Percentiles rank a stretch among this genome's conserved stretches.
Conservation (phyloP, 108 stramenopile genomes). For the Stephanodiscus minutulus region DNA sequence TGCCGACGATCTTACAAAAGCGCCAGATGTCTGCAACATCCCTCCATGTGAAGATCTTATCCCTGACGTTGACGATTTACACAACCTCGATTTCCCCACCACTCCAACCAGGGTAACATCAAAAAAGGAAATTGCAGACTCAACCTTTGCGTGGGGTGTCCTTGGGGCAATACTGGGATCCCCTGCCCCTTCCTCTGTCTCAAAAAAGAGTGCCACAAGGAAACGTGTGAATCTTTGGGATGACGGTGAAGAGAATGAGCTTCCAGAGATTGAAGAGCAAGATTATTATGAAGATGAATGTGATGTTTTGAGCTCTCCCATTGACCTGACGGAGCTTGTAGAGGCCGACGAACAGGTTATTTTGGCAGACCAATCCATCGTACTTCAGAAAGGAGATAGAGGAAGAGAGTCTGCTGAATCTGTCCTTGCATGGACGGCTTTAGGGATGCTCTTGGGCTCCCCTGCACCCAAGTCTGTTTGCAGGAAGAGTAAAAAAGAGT, state of each 20-base stretch:
- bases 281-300: not conserved
- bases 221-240: slow-evolving; percentile 7
- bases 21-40: slow-evolving; percentile 1
- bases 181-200: slow-evolving; percentile 2
- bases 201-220: not conserved
- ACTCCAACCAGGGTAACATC: not conserved
- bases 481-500: slow-evolving; percentile 7
- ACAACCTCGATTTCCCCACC: not conserved
- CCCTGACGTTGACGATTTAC: not conserved
- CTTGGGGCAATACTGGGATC: slow-evolving; percentile 11
- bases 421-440: slow-evolving; percentile 25
- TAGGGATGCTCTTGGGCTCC: slow-evolving; percentile 23
- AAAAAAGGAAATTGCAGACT: not conserved
- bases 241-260: not conserved
- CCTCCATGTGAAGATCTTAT: not conserved
- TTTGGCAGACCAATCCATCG: not conserved
- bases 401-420: slow-evolving; percentile 14
- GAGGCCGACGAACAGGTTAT: not conserved
- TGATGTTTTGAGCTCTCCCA: slow-evolving; percentile 1
- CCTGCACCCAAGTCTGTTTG: slow-evolving; percentile 22
- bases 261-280: slow-evolving; percentile 3
- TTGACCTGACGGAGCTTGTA: slow-evolving; percentile 10
- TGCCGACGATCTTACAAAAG: not conserved
- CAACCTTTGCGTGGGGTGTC: slow-evolving; percentile 5
- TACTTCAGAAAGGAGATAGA: not conserved